Conservation (phyloP, 768 basidiomycete genomes). For the Boletus coccyginus region DNA sequence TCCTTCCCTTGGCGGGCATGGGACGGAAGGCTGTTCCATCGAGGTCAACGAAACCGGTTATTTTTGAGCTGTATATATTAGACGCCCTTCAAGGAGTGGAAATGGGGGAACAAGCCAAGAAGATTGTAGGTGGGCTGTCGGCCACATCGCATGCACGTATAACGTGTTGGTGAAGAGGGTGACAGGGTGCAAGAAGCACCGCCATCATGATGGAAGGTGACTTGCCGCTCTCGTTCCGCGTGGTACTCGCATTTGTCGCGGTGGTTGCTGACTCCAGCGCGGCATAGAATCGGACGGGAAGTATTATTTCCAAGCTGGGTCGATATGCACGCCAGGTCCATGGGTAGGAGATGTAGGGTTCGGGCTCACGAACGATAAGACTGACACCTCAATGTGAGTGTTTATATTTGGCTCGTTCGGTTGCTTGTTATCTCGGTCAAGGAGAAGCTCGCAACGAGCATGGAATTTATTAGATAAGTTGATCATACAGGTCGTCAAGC, state of each 20-base stretch:
- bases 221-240: conserved; percentile 4
- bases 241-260: conserved; percentile 11
- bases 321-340: conserved; percentile 61
- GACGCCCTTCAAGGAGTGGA: conserved; percentile 18
- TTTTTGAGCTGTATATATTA: conserved; percentile 46
- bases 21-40: conserved; percentile 45
- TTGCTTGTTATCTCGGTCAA: conserved; percentile 39
- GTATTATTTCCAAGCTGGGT: conserved; percentile 75
- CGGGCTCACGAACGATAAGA: conserved; percentile 76
- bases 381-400: conserved; percentile 64
- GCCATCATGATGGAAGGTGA: conserved; percentile 61
- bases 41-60: conserved; percentile 47
- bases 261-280: conserved; percentile 17
- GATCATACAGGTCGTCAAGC: too few species aligned
- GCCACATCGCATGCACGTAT: conserved; percentile 22
- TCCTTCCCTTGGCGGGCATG: conserved; percentile 30
- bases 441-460: conserved; percentile 59
- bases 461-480: conserved; percentile 33
- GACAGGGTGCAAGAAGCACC: conserved; percentile 52
- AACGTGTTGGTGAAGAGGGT: conserved; percentile 5
- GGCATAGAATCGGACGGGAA: conserved; percentile 57
- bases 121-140: conserved; percentile 59
- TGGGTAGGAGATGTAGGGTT: conserved; percentile 46
- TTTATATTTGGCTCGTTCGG: background rate
- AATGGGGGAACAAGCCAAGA: conserved; percentile 51